These are phyloP conservation scores for Populus nigra DNA, from an alignment of 345 rosid genomes.

Conservation along the genomic window DNA sequence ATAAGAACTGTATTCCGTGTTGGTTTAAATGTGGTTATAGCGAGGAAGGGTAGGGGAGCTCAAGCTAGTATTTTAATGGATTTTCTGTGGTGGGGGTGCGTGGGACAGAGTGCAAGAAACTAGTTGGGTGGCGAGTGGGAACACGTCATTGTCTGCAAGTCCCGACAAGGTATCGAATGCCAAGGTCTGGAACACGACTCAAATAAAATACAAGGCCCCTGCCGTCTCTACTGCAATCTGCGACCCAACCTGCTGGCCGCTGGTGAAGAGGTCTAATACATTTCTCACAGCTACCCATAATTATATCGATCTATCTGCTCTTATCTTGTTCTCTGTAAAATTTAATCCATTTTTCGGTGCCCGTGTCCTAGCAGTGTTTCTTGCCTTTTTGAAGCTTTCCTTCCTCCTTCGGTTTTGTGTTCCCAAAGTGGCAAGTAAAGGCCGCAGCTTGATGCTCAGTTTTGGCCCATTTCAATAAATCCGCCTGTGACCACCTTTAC, in stretches of 20 bases:
- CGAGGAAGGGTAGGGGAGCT: background rate
- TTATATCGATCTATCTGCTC: background rate
- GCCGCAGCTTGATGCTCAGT: background rate
- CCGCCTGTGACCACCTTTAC: background rate
- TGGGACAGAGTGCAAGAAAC: slow-evolving; percentile 6
- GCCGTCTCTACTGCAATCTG: too few species aligned
- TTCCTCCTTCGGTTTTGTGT: background rate
- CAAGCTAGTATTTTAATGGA: background rate
- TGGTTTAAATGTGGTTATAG: background rate
- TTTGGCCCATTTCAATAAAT: background rate
- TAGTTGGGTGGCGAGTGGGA: background rate
- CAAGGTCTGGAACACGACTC: slow-evolving; percentile 7
- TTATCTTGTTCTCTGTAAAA: background rate
- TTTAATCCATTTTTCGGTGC: background rate
- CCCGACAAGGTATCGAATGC: slow-evolving; percentile 35
- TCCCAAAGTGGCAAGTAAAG: background rate
- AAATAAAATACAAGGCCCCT: background rate
- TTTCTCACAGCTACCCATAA: background rate
- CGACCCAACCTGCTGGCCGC: too few species aligned
- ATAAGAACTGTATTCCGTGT: too few species aligned
- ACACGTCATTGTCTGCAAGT: slow-evolving; percentile 38
- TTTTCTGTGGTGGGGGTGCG: background rate
- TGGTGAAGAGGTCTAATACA: too few species aligned
- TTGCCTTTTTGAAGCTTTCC: background rate
- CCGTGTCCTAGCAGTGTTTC: background rate